Evolutionary conservation across 345 rosid species (phyloP).

Genomic region (Corymbia maculata): DNA sequence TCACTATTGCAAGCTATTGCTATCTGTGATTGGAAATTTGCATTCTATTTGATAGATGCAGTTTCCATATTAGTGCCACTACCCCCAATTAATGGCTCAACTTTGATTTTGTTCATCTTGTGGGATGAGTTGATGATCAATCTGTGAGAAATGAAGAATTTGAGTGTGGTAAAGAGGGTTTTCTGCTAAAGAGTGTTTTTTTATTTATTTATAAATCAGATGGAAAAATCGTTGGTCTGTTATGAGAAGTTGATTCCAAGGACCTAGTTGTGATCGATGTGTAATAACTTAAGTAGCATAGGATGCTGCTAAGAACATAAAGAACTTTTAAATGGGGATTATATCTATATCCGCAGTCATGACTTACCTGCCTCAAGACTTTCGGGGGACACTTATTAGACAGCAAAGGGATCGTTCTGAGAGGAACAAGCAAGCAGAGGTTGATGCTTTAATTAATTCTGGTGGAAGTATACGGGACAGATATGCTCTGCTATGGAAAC

Average conservation of each 20-base stretch:
- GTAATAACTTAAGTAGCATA: neutral
- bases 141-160: neutral
- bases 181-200: neutral
- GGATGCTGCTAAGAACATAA: neutral
- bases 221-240: neutral
- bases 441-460: slow-evolving; percentile 67
- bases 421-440: slow-evolving; percentile 94
- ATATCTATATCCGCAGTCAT: slow-evolving; percentile 47
- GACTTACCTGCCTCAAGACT: slow-evolving; percentile 99
- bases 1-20: neutral
- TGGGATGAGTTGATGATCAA: neutral
- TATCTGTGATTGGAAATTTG: neutral
- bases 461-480: slow-evolving; percentile 73
- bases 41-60: neutral
- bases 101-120: neutral
- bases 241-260: neutral
- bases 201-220: neutral
- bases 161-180: neutral
- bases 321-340: neutral
- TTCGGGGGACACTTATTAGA: slow-evolving; percentile 78
- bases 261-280: neutral
- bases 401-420: slow-evolving; percentile 97
- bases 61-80: neutral
- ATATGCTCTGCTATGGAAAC: slow-evolving; percentile 87
- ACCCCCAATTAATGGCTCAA: neutral